Evolutionary conservation across 768 basidiomycete genomes (phyloP).

Genomic region (Rhodotorula taiwanensis): DNA sequence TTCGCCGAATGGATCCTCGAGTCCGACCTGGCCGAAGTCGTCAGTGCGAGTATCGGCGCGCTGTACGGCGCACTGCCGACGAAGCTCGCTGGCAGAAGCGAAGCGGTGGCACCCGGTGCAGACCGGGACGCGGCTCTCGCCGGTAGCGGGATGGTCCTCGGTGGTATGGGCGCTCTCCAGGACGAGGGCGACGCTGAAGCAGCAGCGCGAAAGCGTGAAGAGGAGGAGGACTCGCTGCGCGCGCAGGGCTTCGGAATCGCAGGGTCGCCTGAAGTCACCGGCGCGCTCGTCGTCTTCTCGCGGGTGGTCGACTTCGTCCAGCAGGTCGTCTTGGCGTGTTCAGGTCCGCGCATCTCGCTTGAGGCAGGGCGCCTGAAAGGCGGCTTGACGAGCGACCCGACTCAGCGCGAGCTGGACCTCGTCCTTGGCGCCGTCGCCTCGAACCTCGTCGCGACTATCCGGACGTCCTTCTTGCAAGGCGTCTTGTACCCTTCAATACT

Average conservation of each 20-base stretch:
- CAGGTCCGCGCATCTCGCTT: background rate
- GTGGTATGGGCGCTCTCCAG: conserved; percentile 54
- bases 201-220: conserved; percentile 41
- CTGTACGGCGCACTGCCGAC: conserved; percentile 85
- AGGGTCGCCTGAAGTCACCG: conserved; percentile 64
- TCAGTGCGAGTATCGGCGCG: conserved; percentile 84
- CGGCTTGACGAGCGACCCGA: conserved; percentile 16
- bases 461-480: conserved; percentile 81
- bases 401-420: conserved; percentile 47
- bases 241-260: conserved; percentile 64
- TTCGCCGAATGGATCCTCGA: conserved; percentile 89
- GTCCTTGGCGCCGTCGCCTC: conserved; percentile 76
- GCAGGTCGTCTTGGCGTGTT: conserved; percentile 59
- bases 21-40: conserved; percentile 96
- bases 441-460: conserved; percentile 72
- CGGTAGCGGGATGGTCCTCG: conserved; percentile 61
- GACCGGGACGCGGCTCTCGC: conserved; percentile 43
- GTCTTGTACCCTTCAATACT: conserved; percentile 86
- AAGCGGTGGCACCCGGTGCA: background rate
- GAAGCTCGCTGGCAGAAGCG: conserved; percentile 60
- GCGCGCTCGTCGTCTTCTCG: conserved; percentile 77
- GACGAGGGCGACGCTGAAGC: conserved; percentile 44
- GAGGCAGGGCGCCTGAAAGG: conserved; percentile 10
- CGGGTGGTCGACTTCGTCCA: conserved; percentile 86
- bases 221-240: conserved; percentile 52